phyloP scores from a whole-genome alignment of 78 protist species.

The Reticulomyxa filosa region DNA sequence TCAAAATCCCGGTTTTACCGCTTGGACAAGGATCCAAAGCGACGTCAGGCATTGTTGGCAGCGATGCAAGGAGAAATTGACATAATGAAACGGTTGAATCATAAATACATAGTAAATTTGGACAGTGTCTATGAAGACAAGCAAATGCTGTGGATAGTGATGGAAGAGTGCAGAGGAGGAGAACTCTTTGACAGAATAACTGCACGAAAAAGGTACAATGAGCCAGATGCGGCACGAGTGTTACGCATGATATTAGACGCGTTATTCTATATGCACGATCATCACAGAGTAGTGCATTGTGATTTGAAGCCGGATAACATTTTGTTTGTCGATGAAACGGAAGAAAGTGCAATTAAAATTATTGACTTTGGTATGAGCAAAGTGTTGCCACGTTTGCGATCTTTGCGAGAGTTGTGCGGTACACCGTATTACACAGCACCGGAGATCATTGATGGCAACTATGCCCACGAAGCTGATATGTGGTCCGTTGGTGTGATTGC shows the following conservation, averaged over 20 bases:
- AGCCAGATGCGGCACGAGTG: neutral
- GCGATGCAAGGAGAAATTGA: no score
- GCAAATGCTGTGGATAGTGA: neutral
- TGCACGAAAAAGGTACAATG: neutral
- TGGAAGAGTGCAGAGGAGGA: slow-evolving; percentile 7
- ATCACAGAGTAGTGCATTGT: neutral
- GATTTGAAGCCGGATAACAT: slow-evolving; percentile 12
- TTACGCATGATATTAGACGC: neutral
- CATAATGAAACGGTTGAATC: no score
- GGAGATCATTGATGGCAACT: neutral
- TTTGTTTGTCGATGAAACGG: neutral
- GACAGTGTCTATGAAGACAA: neutral
- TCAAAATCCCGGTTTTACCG: no score
- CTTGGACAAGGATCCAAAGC: no score
- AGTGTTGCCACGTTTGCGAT: neutral
- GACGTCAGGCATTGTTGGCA: no score
- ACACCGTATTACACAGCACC: slow-evolving; percentile 9
- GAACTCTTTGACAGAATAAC: neutral
- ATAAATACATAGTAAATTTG: no score
- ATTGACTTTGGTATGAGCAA: neutral
- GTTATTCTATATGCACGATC: slow-evolving; percentile 2
- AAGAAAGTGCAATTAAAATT: neutral
- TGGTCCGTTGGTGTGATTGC: slow-evolving; percentile 5
- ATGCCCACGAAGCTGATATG: neutral
- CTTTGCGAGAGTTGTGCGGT: neutral